Percentiles rank a stretch among this genome's conserved stretches.
These are phyloP conservation scores for Dovyalis caffra DNA, from an alignment of 345 rosid species.

Conservation along the genomic window DNA sequence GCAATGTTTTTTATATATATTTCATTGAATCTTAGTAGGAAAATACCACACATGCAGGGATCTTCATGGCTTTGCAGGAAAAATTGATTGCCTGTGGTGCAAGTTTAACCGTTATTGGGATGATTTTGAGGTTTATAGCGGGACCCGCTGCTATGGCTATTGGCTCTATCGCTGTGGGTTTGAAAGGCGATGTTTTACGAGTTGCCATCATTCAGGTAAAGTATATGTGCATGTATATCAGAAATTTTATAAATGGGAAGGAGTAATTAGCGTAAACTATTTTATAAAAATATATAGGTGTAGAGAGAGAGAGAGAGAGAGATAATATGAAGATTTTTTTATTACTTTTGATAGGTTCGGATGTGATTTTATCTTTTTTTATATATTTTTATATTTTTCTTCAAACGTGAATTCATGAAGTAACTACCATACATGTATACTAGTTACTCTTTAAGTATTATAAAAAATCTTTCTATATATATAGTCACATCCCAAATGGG, in stretches of 20 bases:
- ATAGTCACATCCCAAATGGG: neutral
- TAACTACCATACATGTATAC: too few relatives aligned
- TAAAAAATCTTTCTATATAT: too few relatives aligned
- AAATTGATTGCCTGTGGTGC: constrained; percentile 74
- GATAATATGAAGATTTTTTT: too few relatives aligned
- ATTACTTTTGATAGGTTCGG: too few relatives aligned
- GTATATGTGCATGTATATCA: neutral
- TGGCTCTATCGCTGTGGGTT: constrained; percentile 58
- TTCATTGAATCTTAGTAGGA: neutral
- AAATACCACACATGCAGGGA: constrained; percentile 42
- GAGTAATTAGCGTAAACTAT: too few relatives aligned
- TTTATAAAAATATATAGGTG: too few relatives aligned
- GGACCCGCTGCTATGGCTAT: constrained; percentile 81
- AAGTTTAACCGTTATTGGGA: constrained; percentile 46
- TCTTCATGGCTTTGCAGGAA: constrained; percentile 80
- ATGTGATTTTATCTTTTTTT: too few relatives aligned
- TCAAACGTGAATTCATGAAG: too few relatives aligned
- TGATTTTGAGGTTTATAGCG: constrained; percentile 62
- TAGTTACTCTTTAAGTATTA: too few relatives aligned
- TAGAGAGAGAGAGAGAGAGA: too few relatives aligned
- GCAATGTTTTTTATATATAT: neutral
- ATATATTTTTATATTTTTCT: too few relatives aligned
- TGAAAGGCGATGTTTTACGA: constrained; percentile 68
- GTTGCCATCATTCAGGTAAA: constrained; percentile 70
- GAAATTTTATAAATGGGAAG: too few relatives aligned